Evolutionary conservation across 2,329 filamentous ascomycete species (phyloP).

Genomic region (Raffaelea ambrosiae): DNA sequence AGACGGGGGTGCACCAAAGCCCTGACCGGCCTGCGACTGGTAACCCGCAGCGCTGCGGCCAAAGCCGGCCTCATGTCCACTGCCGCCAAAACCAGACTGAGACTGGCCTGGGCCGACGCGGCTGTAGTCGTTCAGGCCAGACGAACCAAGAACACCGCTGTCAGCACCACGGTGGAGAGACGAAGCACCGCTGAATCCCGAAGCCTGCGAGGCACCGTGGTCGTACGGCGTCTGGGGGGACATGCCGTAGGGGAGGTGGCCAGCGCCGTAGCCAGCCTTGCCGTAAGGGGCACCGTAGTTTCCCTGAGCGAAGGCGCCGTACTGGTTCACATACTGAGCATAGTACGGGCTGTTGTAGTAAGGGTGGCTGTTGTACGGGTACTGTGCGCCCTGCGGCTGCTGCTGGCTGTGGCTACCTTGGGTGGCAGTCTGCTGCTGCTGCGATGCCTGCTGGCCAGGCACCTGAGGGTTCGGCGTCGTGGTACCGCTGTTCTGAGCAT

Average conservation of each 20-base stretch:
- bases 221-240: conserved; percentile 29
- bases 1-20: conserved; percentile 39
- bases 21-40: conserved; percentile 45
- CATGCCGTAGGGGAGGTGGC: conserved; percentile 43
- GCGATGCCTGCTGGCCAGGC: conserved; percentile 26
- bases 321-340: conserved; percentile 47
- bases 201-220: conserved; percentile 44
- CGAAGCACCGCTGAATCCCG: conserved; percentile 40
- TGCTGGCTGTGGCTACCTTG: conserved; percentile 3
- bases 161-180: conserved; percentile 40
- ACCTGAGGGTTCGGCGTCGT: conserved; percentile 74
- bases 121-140: conserved; percentile 43
- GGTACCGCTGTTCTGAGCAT: conserved; percentile 78
- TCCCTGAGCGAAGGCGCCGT: conserved; percentile 30
- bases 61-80: conserved; percentile 45
- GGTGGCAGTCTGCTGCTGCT: conserved; percentile 26
- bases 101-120: conserved; percentile 42
- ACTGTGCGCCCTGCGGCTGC: conserved; percentile 27
- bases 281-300: conserved; percentile 46
- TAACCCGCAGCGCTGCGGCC: conserved; percentile 41
- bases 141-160: conserved; percentile 35
- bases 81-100: conserved; percentile 43
- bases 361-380: conserved; percentile 42
- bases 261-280: conserved; percentile 48
- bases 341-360: conserved; percentile 59